Evolutionary conservation across 495 filamentous ascomycete genomes (phyloP).

Genomic region (Hypoxylon cercidicola): DNA sequence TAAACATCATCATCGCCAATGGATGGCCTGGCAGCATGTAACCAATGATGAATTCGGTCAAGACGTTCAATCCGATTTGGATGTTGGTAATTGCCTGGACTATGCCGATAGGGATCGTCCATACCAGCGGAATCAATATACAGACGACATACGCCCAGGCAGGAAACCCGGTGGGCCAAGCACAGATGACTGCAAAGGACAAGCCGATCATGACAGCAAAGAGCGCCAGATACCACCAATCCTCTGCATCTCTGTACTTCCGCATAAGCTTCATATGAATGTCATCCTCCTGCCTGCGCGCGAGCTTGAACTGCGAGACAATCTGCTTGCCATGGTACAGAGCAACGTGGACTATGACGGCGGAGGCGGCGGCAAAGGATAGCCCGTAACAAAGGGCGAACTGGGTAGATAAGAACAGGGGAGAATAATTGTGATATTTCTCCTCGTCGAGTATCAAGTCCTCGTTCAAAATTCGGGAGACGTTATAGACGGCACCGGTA

Average conservation of each 20-base stretch:
- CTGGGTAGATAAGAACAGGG: slow-evolving; percentile 69
- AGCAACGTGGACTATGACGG: slow-evolving; percentile 67
- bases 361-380: slow-evolving; percentile 73
- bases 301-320: slow-evolving; percentile 60
- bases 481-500: slow-evolving; percentile 66
- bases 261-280: slow-evolving; percentile 72
- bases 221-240: slow-evolving; percentile 64
- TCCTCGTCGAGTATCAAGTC: slow-evolving; percentile 61
- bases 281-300: slow-evolving; percentile 68
- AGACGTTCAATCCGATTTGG: slow-evolving; percentile 71
- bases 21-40: slow-evolving; percentile 74
- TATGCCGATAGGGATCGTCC: slow-evolving; percentile 65
- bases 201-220: slow-evolving; percentile 57
- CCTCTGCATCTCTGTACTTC: slow-evolving; percentile 65
- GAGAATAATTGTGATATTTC: slow-evolving; percentile 68
- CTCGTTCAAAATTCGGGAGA: slow-evolving; percentile 60
- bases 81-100: slow-evolving; percentile 75
- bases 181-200: slow-evolving; percentile 64
- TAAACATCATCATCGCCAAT: slow-evolving; percentile 77
- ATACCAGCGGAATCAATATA: slow-evolving; percentile 63
- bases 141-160: slow-evolving; percentile 74
- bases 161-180: slow-evolving; percentile 71
- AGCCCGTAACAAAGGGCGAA: slow-evolving; percentile 73
- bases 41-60: slow-evolving; percentile 76
- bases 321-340: slow-evolving; percentile 73